phyloP scores from a whole-genome alignment of 2,329 filamentous ascomycete species.

The Fusarium metavorans region DNA sequence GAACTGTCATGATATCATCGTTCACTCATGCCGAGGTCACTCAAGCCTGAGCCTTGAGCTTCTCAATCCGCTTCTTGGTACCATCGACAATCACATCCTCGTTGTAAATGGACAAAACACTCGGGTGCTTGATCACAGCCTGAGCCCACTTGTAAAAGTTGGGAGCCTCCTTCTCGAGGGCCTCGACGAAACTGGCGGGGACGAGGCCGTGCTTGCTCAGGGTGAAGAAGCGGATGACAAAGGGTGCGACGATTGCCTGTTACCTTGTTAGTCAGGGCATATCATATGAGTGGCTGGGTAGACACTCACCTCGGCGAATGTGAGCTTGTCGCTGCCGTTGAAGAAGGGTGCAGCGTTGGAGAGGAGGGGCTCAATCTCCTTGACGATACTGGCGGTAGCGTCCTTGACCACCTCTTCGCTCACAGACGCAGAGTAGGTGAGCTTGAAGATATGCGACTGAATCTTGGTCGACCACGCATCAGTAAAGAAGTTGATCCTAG shows the following conservation, averaged over 20 bases:
- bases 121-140: conserved; percentile 70
- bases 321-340: conserved; percentile 72
- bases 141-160: conserved; percentile 77
- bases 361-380: conserved; percentile 81
- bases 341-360: conserved; percentile 69
- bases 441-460: conserved; percentile 58
- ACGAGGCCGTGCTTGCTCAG: conserved; percentile 67
- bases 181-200: conserved; percentile 59
- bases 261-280: background rate
- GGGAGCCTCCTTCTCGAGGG: conserved; percentile 67
- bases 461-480: conserved; percentile 77
- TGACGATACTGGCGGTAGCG: conserved; percentile 68
- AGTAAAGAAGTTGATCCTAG: conserved; percentile 77
- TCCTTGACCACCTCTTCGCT: conserved; percentile 61
- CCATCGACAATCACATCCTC: conserved; percentile 51
- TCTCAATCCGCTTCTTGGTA: conserved; percentile 36
- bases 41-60: conserved; percentile 20
- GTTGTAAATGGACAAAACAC: conserved; percentile 73
- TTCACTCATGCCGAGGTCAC: background rate
- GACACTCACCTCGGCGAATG: conserved; percentile 75
- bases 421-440: conserved; percentile 57
- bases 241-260: conserved; percentile 73
- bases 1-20: background rate
- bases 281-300: too few relatives aligned
- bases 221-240: conserved; percentile 71